Evolutionary conservation across 441 rosid genomes (phyloP), one percentile per base, ranked within the genome.

Genomic region (Theobroma grandiflorum): DNA sequence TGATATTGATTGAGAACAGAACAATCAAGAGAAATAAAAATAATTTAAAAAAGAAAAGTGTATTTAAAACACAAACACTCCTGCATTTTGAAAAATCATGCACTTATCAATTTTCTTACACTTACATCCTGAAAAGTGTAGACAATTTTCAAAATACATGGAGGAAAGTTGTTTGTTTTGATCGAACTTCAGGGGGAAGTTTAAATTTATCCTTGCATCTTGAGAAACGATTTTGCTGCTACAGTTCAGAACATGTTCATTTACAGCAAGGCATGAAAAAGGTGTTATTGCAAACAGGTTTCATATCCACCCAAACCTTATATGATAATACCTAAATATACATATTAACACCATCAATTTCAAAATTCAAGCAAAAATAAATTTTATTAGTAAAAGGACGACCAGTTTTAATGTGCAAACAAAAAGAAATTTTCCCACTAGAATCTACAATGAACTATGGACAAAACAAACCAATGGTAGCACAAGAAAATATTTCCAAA

Each of bases 341-440:
- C 64, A 55, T 73, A 11, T 55, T 37, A 73, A 53, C 64, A 10
- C 63, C 76, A 53, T 55, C 18, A 37, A 72, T 53, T 72, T 53
- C 49, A 4, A 35, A 53, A 55, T n/a, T 53, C 64, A 53, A 2
- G 43, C 37, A 22, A 59, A 53, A 22, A 61, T 11, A 26, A 26
- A 26, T 12, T 61, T 4, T 61, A 7, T 1, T 31, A 31, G 18
- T 4, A 4, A 31, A 61, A 61, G 47, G 49, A 37, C 33, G 15
- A 38, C 49, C 70, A 65, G 18, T 49, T 65, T 65, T 31, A 18
- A 16, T 65, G 47, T 40, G 26, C 31, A 65, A 16, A n/a, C 22
- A 16, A 20, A 58, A 58, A 26, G 8, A 45, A 69, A 69, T 15
- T 26, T 42, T 45, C 37, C 20, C n/a, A 4, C 55, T 20, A 69